phyloP scores from a whole-genome alignment of 164 flowering plant genomes.

The Brasenia schreberi region DNA sequence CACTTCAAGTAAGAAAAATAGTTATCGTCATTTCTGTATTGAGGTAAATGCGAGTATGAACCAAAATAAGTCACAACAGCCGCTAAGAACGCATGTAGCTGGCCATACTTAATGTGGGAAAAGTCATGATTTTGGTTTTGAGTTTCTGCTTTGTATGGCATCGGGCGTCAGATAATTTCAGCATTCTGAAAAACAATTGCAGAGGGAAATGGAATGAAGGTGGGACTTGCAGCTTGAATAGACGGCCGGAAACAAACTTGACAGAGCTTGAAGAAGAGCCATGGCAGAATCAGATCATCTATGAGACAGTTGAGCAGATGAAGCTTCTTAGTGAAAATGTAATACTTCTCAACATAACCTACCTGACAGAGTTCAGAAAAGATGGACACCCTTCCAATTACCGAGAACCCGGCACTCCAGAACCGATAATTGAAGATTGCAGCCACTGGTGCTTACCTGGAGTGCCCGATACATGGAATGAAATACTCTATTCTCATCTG shows the following conservation, averaged over 20 bases:
- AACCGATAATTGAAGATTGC: slow-evolving; percentile 43
- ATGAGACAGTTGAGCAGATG: slow-evolving; percentile 30
- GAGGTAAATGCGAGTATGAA: neutral
- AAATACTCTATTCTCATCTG: slow-evolving; percentile 26
- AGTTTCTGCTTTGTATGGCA: neutral
- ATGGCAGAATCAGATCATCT: slow-evolving; percentile 21
- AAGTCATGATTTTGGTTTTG: neutral
- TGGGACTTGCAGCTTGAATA: slow-evolving; percentile 34
- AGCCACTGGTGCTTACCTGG: slow-evolving; percentile 90
- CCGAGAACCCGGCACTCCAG: slow-evolving; percentile 48
- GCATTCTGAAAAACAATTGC: slow-evolving; percentile 20
- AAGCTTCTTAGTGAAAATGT: slow-evolving; percentile 18
- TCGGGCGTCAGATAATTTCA: neutral
- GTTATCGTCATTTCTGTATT: neutral
- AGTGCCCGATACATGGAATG: slow-evolving; percentile 73
- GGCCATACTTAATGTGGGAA: neutral
- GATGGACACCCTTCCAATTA: slow-evolving; percentile 57
- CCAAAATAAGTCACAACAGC: neutral
- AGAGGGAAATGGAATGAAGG: slow-evolving; percentile 61
- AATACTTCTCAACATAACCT: slow-evolving; percentile 46
- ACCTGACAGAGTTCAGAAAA: slow-evolving; percentile 44
- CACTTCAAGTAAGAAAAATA: slow-evolving; percentile 45
- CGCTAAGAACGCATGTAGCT: neutral
- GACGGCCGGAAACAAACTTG: slow-evolving; percentile 36
- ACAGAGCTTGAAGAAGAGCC: slow-evolving; percentile 38